Percentiles rank a stretch among this genome's conserved stretches.
phyloP scores from a whole-genome alignment of 495 filamentous ascomycete genomes.

The Hyaloscypha bicolor region DNA sequence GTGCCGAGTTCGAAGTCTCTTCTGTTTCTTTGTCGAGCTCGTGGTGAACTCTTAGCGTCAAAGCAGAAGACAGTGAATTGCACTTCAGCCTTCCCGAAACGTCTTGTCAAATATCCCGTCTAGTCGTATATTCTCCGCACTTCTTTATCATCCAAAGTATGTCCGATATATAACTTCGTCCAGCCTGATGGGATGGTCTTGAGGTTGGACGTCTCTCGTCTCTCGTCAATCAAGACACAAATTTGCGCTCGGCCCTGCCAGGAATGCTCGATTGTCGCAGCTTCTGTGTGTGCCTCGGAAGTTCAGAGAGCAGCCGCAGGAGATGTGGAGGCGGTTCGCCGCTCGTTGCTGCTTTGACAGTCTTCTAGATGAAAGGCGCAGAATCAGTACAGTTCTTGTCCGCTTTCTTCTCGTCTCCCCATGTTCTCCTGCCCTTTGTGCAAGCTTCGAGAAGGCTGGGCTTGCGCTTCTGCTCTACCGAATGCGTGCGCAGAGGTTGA shows the following conservation, averaged over 20 bases:
- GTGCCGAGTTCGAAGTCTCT: background rate
- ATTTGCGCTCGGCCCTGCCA: slow-evolving; percentile 29
- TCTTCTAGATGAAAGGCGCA: slow-evolving; percentile 9
- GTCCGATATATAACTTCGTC: background rate
- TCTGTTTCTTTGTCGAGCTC: slow-evolving; percentile 9
- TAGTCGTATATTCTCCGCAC: background rate
- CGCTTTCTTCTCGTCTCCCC: background rate
- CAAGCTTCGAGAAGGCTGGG: slow-evolving; percentile 13
- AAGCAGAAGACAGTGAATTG: slow-evolving; percentile 4
- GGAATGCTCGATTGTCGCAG: slow-evolving; percentile 23
- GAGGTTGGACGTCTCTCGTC: background rate
- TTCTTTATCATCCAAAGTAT: background rate
- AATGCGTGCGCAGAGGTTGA: background rate
- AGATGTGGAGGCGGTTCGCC: slow-evolving; percentile 11
- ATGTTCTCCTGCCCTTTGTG: background rate
- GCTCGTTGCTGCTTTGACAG: background rate
- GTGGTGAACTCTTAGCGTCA: background rate
- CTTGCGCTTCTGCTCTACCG: background rate
- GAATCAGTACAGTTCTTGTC: slow-evolving; percentile 5
- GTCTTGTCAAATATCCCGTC: background rate
- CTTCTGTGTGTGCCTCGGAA: slow-evolving; percentile 17
- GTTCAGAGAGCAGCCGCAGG: background rate
- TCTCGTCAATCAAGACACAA: slow-evolving; percentile 4
- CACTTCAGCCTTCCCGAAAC: background rate
- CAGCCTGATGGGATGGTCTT: background rate